Evolutionary conservation across 2,329 filamentous ascomycete genomes (phyloP).

Genomic region (Trichoderma endophyticum): DNA sequence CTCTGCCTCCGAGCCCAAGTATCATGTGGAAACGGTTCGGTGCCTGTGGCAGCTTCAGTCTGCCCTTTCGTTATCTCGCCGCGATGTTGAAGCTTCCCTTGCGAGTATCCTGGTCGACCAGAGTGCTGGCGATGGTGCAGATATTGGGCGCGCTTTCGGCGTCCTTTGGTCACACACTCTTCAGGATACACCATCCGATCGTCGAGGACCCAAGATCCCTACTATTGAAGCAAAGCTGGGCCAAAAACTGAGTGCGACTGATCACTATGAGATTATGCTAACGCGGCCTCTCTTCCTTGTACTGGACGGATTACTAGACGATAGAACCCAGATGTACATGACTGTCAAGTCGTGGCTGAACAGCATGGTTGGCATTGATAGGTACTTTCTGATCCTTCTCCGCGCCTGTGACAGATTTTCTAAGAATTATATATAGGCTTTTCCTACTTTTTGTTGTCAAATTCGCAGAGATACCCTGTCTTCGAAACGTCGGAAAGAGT

Average conservation of each 20-base stretch:
- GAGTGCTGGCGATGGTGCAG: conserved; percentile 40
- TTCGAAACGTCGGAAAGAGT: conserved; percentile 31
- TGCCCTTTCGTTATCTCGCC: conserved; percentile 62
- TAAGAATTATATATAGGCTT: conserved; percentile 41
- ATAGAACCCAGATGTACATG: conserved; percentile 70
- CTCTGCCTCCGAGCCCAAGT: conserved; percentile 80
- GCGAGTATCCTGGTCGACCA: conserved; percentile 62
- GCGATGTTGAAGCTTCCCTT: conserved; percentile 77
- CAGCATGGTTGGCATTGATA: conserved; percentile 59
- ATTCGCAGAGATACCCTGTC: conserved; percentile 53
- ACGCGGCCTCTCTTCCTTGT: conserved; percentile 78
- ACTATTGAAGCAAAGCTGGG: conserved; percentile 32
- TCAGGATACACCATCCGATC: conserved; percentile 55
- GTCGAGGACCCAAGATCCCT: conserved; percentile 48
- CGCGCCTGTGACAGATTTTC: background rate
- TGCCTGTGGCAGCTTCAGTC: conserved; percentile 83
- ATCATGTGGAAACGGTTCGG: conserved; percentile 88
- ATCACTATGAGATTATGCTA: conserved; percentile 70
- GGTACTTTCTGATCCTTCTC: conserved; percentile 38
- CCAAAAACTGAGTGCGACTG: conserved; percentile 51
- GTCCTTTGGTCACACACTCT: conserved; percentile 80
- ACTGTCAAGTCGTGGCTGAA: conserved; percentile 80
- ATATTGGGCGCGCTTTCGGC: conserved; percentile 66
- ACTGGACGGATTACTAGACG: conserved; percentile 72
- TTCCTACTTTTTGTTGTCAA: conserved; percentile 60